Evolutionary conservation across 495 filamentous ascomycete genomes (phyloP), one percentile per base, ranked within the genome.

Genomic region (Daldinia grandis): DNA sequence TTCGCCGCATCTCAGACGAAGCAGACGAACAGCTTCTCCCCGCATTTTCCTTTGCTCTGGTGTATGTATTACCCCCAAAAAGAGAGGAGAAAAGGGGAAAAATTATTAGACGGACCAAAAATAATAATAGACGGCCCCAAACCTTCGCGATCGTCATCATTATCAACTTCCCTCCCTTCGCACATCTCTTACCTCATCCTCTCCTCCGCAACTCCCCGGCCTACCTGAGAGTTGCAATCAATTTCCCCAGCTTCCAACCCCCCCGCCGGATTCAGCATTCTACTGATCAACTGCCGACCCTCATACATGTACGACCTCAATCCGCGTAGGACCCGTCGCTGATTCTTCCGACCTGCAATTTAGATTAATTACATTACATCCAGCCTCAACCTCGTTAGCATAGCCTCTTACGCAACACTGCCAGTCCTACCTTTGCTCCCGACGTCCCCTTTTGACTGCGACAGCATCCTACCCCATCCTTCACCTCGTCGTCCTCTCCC

Each of bases 1-100:
- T 67, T 72, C 58, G 69, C 69, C 64, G 69, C 69, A 67, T 66
- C 55, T 49, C 28, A 59, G 58, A 63, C 33, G 58, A 62, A 67
- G 50, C 25, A 72, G 54, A 72, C 62, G 56, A 47, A 73, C 69
- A 72, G 49, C 68, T 76, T 56, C 74, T 76, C 74, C 72, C 74
- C 74, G 72, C 74, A 76, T 72, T 74, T 72, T 35, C 58, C 57
- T 61, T 58, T 64, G 4, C 1, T 51, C 19, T 58, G 17, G 42
- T 47, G 42, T 57, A 37, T 60, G 55, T 57, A 54, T 67, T 66
- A 60, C 37, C 69, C 69, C 63, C 63, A 66, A 67, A 66, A 66
- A 72, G 47, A 66, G 69, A 72, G 63, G 63, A 72, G 69, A 35
- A 56, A 30, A 56, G 30, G 53, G 53, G 30, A 17, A 35, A 56